Percentiles rank a stretch among this genome's conserved stretches.
Conservation (phyloP, 306 rosid genomes). For the Parietaria judaica region DNA sequence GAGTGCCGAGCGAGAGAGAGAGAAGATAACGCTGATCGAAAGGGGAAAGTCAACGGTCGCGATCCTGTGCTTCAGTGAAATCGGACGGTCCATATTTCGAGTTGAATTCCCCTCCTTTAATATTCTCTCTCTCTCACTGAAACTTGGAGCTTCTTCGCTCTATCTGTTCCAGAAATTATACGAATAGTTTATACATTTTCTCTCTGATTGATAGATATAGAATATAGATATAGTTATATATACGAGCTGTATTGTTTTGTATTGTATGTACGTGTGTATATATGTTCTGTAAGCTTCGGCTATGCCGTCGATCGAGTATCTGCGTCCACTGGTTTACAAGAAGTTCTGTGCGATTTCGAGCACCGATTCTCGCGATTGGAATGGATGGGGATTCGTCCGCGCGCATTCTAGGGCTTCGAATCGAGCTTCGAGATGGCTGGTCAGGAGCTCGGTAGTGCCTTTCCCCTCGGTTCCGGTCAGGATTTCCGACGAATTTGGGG, state of each 20-base stretch:
- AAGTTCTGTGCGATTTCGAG: constrained; percentile 40
- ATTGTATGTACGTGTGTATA: not conserved
- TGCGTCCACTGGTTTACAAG: constrained; percentile 39
- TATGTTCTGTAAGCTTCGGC: constrained; percentile 19
- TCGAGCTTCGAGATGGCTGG: constrained; percentile 27
- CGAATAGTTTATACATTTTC: no score
- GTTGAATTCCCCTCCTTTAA: constrained; percentile 17
- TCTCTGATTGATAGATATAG: no score
- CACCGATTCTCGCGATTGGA: constrained; percentile 30
- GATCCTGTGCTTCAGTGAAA: constrained; percentile 25
- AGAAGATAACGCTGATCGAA: constrained; percentile 14
- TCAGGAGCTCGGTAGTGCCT: constrained; percentile 28
- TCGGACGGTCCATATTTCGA: constrained; percentile 39
- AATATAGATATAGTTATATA: not conserved
- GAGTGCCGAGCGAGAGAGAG: not conserved
- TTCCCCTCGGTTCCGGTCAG: constrained; percentile 25
- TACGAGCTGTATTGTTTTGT: not conserved
- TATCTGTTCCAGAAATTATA: not conserved
- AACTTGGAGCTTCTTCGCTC: constrained; percentile 1
- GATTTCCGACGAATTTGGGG: constrained; percentile 35
- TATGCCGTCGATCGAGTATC: constrained; percentile 61
- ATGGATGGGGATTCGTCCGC: constrained; percentile 34
- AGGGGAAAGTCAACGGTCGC: constrained; percentile 19
- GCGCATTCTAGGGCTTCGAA: constrained; percentile 34
- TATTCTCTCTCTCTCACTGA: constrained; percentile 9